phyloP scores from a whole-genome alignment of 1,139 yeast genomes.

The Yamadazyma epiphylla region DNA sequence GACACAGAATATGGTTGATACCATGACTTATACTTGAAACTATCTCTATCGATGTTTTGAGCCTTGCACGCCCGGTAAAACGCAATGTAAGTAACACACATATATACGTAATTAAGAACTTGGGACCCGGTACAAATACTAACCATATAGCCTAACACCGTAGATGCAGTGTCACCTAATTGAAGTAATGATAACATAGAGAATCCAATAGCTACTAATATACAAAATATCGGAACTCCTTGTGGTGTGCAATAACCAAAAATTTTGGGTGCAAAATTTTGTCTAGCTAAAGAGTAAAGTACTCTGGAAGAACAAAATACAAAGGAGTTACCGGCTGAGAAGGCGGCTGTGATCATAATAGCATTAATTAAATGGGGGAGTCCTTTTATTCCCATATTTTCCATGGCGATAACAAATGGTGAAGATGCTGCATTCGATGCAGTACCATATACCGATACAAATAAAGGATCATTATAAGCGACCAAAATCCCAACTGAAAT shows the following conservation, averaged over 20 bases:
- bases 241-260: constrained; percentile 27
- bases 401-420: constrained; percentile 42
- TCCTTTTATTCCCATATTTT: constrained; percentile 29
- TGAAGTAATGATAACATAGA: constrained; percentile 59
- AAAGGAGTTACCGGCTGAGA: constrained; percentile 40
- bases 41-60: constrained; percentile 59
- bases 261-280: constrained; percentile 35
- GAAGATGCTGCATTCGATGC: constrained; percentile 29
- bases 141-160: constrained; percentile 72
- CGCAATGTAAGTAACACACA: constrained; percentile 54
- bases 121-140: constrained; percentile 76
- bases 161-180: constrained; percentile 52
- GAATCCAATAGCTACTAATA: constrained; percentile 59
- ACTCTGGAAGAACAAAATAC: constrained; percentile 38
- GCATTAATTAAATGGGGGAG: constrained; percentile 38
- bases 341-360: constrained; percentile 22
- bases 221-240: constrained; percentile 32
- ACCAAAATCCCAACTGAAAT: constrained; percentile 34
- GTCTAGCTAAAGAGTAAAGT: constrained; percentile 30
- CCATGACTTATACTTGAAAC: constrained; percentile 70
- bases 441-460: constrained; percentile 18
- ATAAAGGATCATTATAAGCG: constrained; percentile 36
- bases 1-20: constrained; percentile 72
- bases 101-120: constrained; percentile 63
- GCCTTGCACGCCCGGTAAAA: constrained; percentile 59